These are phyloP conservation scores for Gossypium anomalum DNA, from an alignment of 345 rosid genomes.

Conservation along the genomic window DNA sequence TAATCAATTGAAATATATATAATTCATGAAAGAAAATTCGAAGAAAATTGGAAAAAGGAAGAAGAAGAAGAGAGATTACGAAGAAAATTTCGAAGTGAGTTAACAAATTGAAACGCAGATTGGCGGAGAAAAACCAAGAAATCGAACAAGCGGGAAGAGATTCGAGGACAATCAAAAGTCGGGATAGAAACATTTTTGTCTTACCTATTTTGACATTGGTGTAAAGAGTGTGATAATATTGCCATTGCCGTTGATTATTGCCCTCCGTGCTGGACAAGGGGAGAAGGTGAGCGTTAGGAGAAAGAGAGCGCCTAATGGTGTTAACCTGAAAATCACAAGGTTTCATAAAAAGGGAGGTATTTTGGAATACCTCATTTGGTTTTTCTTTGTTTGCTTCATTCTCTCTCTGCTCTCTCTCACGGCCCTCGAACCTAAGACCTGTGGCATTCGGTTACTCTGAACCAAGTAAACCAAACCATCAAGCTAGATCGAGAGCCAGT, in stretches of 20 bases:
- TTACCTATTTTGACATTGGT: too few species aligned
- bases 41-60: not conserved
- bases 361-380: not conserved
- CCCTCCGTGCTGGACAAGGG: too few species aligned
- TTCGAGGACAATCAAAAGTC: not conserved
- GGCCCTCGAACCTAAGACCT: not conserved
- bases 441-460: not conserved
- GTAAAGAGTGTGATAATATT: too few species aligned
- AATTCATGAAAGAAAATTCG: not conserved
- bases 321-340: too few species aligned
- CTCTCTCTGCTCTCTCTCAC: not conserved
- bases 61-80: too few species aligned
- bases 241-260: too few species aligned
- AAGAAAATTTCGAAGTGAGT: not conserved
- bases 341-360: not conserved
- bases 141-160: not conserved
- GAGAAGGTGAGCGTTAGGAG: too few species aligned
- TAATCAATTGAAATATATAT: slow-evolving; percentile 10
- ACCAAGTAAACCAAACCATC: not conserved
- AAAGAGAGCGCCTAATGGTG: too few species aligned
- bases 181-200: not conserved
- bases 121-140: not conserved
- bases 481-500: not conserved
- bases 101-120: not conserved
- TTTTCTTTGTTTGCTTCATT: not conserved